A percentile compares a stretch with the other conserved stretches of the same genome.
phyloP scores from a whole-genome alignment of 176 grass and related monocot species.

The Ensete glaucum region DNA sequence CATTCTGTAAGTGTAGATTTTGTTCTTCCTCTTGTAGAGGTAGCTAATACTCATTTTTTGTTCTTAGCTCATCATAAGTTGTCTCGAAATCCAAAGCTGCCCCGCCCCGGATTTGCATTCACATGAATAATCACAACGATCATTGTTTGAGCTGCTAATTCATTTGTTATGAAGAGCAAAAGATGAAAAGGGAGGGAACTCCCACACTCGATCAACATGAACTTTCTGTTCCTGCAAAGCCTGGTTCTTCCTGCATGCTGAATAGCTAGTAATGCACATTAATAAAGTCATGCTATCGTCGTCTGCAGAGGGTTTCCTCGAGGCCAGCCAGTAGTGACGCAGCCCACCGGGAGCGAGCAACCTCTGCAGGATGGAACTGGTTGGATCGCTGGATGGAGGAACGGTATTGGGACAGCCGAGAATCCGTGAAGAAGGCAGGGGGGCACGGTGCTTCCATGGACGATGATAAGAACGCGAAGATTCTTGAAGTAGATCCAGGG shows the following conservation, averaged over 20 bases:
- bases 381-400: conserved; percentile 88
- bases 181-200: no score
- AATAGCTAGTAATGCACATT: not conserved
- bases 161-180: no score
- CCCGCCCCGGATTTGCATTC: no score
- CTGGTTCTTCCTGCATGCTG: no score
- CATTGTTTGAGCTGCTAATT: no score
- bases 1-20: not conserved
- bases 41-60: no score
- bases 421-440: not conserved
- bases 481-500: conserved; percentile 78
- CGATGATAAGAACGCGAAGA: conserved; percentile 86
- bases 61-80: no score
- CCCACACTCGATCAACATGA: no score
- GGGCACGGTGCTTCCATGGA: conserved; percentile 25
- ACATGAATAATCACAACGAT: no score
- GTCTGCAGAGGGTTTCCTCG: conserved; percentile 33
- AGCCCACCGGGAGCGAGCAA: conserved; percentile 53
- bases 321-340: conserved; percentile 28
- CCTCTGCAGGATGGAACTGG: conserved; percentile 71
- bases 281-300: not conserved
- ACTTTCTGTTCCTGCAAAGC: no score
- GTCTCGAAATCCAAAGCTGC: no score
- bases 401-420: conserved; percentile 27
- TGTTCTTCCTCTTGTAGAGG: no score